Evolutionary conservation across 75 land plant species (phyloP), one percentile per base, ranked within the genome.

Genomic region (Sequoiadendron giganteum): DNA sequence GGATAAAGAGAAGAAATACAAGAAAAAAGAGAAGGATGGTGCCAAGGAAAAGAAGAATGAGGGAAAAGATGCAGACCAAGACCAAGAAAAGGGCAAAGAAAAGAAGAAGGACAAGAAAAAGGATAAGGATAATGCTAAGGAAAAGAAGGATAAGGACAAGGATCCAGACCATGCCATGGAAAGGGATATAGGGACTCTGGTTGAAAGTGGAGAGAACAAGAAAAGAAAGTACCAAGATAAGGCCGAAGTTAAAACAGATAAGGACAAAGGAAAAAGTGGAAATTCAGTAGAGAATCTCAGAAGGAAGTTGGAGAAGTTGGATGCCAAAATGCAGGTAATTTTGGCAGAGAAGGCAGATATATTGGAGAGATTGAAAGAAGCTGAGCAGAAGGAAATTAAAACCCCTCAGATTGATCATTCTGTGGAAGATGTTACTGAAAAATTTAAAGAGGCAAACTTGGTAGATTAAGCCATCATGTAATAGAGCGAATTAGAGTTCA

Each of bases 271-370:
- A 45, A 81, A 81, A 81, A 81, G 21, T 25, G 83, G 48, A 0
- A 45, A 81, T 81, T 9, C 47, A 45, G 83, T 16, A 9, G 83
- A 81, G 2, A 81, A 81, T 34, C 42, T 85, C 36, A 55, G 72
- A 77, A 54, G 61, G 14, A 85, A 85, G 80, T 61, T 85, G 38
- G 39, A 85, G 72, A 85, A 85, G 36, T 36, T 85, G 43, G 86
- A 85, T 61, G 58, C 40, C 80, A 85, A 85, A 30, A 19, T 61
- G 36, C 40, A 54, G 58, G 43, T 38, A 85, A 54, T 85, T 85
- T 55, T 85, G 86, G 86, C 73, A 34, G 73, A 85, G 86, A 85
- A 85, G n/a, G 86, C 32, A 85, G 73, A 85, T 56, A 82, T 82
- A 2, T 45, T 82, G 49, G 45, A 82, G 84, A 45, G 34, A 82